Conservation (phyloP, 805 yeast species). For the Saturnispora ahearnii region DNA sequence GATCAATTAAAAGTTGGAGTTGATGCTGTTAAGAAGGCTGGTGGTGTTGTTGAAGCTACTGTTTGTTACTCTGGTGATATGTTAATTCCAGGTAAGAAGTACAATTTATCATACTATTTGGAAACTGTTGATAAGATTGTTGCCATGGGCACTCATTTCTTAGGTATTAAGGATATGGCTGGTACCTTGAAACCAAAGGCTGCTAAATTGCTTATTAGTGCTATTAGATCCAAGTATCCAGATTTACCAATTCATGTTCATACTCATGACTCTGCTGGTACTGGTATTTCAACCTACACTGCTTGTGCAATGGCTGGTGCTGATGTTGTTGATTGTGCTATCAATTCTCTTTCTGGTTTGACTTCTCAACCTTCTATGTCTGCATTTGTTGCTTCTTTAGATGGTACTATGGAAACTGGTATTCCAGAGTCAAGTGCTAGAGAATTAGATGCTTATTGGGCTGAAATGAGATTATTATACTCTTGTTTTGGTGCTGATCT, state of each 20-base stretch:
- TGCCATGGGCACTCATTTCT: conserved; percentile 87
- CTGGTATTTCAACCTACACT: conserved; percentile 95
- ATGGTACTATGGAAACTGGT: conserved; percentile 74
- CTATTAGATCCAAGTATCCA: conserved; percentile 81
- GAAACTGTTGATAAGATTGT: conserved; percentile 76
- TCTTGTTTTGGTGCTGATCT: conserved; percentile 97
- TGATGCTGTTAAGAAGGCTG: conserved; percentile 95
- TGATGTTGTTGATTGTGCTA: conserved; percentile 95
- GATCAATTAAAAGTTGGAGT: conserved; percentile 97
- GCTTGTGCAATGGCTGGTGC: conserved; percentile 96
- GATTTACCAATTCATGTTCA: conserved; percentile 96
- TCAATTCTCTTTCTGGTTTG: conserved; percentile 96
- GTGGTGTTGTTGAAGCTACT: conserved; percentile 98
- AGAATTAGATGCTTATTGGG: conserved; percentile 93
- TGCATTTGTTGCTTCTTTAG: conserved; percentile 86
- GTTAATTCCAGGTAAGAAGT: conserved; percentile 92
- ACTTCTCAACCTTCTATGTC: conserved; percentile 96
- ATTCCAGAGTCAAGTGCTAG: conserved; percentile 59
- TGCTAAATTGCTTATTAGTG: conserved; percentile 69
- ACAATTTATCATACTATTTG: conserved; percentile 85
- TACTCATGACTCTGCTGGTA: conserved; percentile 99
- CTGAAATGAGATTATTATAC: conserved; percentile 93
- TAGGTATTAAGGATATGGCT: conserved; percentile 99
- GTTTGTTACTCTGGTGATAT: conserved; percentile 98
- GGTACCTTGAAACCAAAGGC: conserved; percentile 97